Conservation (phyloP, 2,329 filamentous ascomycete genomes). For the Microsporum canis region DNA sequence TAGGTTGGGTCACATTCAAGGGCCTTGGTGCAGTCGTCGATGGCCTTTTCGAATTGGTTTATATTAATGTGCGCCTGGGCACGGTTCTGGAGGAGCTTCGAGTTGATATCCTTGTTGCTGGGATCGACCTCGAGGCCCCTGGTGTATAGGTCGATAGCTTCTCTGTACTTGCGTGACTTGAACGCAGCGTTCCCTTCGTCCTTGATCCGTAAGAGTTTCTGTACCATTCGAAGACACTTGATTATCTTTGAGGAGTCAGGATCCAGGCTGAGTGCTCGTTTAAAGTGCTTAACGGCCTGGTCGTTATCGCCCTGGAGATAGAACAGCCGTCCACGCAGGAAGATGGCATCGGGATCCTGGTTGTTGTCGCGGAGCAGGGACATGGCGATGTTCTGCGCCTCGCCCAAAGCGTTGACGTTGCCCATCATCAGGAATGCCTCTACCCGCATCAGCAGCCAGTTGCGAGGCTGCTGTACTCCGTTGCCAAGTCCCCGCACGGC, state of each 20-base stretch:
- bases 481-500: slow-evolving; percentile 69
- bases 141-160: slow-evolving; percentile 75
- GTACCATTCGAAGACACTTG: slow-evolving; percentile 77
- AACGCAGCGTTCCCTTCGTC: slow-evolving; percentile 84
- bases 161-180: slow-evolving; percentile 69
- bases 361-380: slow-evolving; percentile 71
- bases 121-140: slow-evolving; percentile 77
- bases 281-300: slow-evolving; percentile 85
- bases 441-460: slow-evolving; percentile 87
- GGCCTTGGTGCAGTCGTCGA: slow-evolving; percentile 76
- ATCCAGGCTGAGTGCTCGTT: slow-evolving; percentile 78
- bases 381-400: slow-evolving; percentile 90
- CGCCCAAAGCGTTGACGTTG: slow-evolving; percentile 73
- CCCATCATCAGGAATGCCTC: slow-evolving; percentile 91
- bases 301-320: slow-evolving; percentile 92
- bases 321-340: slow-evolving; percentile 74
- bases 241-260: slow-evolving; percentile 83
- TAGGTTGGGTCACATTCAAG: slow-evolving; percentile 74
- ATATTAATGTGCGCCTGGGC: slow-evolving; percentile 69
- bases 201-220: slow-evolving; percentile 87
- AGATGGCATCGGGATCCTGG: slow-evolving; percentile 85
- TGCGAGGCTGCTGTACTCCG: slow-evolving; percentile 69
- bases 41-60: slow-evolving; percentile 71
- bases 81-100: slow-evolving; percentile 88
- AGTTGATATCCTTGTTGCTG: slow-evolving; percentile 79